These are phyloP conservation scores for Uromyces viciae-fabae DNA, from an alignment of 1,284 basidiomycete genomes.

Conservation along the genomic window DNA sequence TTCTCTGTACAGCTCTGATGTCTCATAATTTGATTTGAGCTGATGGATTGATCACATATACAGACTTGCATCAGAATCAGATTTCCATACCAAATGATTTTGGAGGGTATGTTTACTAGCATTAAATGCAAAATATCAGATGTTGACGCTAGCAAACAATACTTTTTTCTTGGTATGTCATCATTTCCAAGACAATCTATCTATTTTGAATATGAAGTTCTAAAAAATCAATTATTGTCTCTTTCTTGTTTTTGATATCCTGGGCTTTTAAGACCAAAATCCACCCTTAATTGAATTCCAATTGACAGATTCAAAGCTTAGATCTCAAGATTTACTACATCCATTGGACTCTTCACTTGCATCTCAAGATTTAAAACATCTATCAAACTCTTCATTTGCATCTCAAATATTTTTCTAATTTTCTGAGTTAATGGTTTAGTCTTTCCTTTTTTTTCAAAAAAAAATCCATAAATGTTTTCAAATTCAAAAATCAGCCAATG, in stretches of 20 bases:
- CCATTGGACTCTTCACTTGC: too few relatives aligned
- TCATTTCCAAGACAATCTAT: background rate
- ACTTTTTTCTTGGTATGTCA: constrained; percentile 73
- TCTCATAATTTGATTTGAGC: background rate
- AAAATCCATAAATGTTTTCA: too few relatives aligned
- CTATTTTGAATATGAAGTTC: background rate
- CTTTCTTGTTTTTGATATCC: constrained; percentile 9
- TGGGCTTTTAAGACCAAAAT: constrained; percentile 63
- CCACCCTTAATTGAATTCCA: constrained; percentile 77
- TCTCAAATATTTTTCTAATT: too few relatives aligned
- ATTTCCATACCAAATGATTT: constrained; percentile 72
- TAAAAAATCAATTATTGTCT: background rate
- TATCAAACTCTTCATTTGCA: too few relatives aligned
- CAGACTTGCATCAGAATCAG: constrained; percentile 75
- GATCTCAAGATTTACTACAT: constrained; percentile 65
- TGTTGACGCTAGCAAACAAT: constrained; percentile 71
- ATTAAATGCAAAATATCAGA: constrained; percentile 70
- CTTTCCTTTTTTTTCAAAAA: too few relatives aligned
- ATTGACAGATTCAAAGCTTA: constrained; percentile 68
- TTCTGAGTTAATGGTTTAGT: too few relatives aligned
- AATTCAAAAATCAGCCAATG: too few relatives aligned
- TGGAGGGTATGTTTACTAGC: constrained; percentile 74
- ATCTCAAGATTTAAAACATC: too few relatives aligned
- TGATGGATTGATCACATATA: background rate
- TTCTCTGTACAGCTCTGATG: background rate